Evolutionary conservation across 192 early-diverging fungal species (phyloP), one percentile per base, ranked within the genome.

Genomic region (Anaeromyces robustus): DNA sequence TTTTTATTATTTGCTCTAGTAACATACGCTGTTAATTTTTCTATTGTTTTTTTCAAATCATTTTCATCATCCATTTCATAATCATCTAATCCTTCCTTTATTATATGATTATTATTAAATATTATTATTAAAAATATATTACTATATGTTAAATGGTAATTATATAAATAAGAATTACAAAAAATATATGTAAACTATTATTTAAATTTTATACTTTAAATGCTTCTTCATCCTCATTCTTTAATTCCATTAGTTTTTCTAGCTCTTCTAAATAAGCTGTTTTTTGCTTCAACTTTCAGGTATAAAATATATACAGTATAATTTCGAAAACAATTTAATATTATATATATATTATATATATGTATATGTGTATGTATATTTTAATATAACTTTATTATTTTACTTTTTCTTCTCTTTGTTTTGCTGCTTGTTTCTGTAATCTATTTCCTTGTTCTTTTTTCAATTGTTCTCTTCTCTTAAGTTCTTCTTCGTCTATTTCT

Each of bases 381-480:
- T 14, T 16, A 6, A n/a, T n/a, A n/a, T n/a, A n/a, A n/a, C n/a
- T n/a, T n/a, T n/a, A n/a, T n/a, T n/a, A n/a, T n/a, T 77, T 2
- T 84, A 94, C 93, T 84, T 96, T 96, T 78, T 96, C 93, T 80
- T 93, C 87, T 22, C 95, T 89, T 78, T 92, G 91, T 81, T 91
- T 92, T 9, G 92, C 94, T 0, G 94, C 94, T 81, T 92, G 89
- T 80, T 96, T 95, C 78, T 94, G 91, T 81, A 97, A 85, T 77
- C 93, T 85, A 79, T 87, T 87, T 43, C 90, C 90, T 80, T 93
- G 90, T 79, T 95, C 95, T 29, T 91, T 88, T 17, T 89, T 86
- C 79, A 90, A 91, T 18, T 92, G 91, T 22, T 93, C 88, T 30
- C 88, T 86, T 78, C 86, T 81, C 30, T 92, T 89, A 29, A 94